Base-by-base conservation (phyloP, 1,284 basidiomycete genomes). In the Fomitopsis schrenkii region DNA sequence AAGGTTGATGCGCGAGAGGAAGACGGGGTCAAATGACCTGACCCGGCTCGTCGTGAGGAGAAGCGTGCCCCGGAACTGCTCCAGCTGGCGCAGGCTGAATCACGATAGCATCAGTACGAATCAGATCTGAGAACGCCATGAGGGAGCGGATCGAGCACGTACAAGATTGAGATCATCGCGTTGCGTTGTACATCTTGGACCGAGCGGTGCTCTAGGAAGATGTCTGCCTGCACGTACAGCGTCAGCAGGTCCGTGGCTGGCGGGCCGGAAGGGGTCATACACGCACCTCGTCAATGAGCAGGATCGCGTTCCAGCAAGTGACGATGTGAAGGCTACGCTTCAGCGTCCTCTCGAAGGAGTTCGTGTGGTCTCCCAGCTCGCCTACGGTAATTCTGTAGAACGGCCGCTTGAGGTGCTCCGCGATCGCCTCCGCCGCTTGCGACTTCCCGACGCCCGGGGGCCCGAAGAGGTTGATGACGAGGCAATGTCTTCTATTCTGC, bases 21-120 rank as follows among this genome's bases (percentile, higher is more conserved):
- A 88, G 12, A 86, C 86, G 65, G 84, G 82, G 69, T 88, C 86
- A 70, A 87, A 87, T 2, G 81, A 77, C 62, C 81, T 80, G 55
- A 88, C 80, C 42, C 86, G 80, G 69, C 87, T 88, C 19, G 86
- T 87, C 22, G 87, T 88, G 54, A 89, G 76, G 78, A 89, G 86
- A 57, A 88, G 79, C 67, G 86, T 83, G 5, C 84, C 84, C 45
- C 81, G 80, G 72, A 86, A 85, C 70, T 86, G 87, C 68, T 88
- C 85, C 58, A 87, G 78, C 65, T 83, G 81, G 26, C 83, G 82
- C 44, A 85, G 74, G 76, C 65, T 59, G 60, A 8, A 22, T 22
- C 22, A 22, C 42, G 0, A 22, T 22, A 5, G 40, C 0, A 26
- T n/a, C 17, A 63, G 58, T 50, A 22, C 35, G 26, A 22, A 17